Base-by-base conservation (phyloP, 1,284 basidiomycete species). In the Ustilago loliicola region DNA sequence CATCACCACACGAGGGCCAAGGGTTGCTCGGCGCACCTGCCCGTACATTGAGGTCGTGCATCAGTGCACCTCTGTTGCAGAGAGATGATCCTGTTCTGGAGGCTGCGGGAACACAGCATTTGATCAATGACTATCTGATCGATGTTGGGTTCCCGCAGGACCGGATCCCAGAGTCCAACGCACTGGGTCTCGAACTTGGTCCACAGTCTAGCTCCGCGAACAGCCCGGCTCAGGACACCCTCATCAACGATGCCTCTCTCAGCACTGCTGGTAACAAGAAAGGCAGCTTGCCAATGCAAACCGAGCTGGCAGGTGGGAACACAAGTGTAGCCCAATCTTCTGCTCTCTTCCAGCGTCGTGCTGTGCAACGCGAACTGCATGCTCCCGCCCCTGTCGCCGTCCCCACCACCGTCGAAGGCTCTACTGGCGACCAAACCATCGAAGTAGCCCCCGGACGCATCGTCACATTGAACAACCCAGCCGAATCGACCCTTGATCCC, bases 341-440 rank as follows among this genome's bases (percentile, higher is more conserved):
- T 7, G 79, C 79, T 0, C 66, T 82, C 3, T 80, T 78, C 66
- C 77, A 79, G 62, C 74, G 80, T 25, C 72, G 79, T 34, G 76
- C 79, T 36, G 63, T 62, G 4, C 72, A 75, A 68, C 76, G 74
- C 25, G 79, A 73, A 2, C 69, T 82, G 55, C 58, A 67, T 1
- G 64, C 65, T 8, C 80, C 80, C n/a, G 40, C 67, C 4, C 80
- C 80, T 11, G 77, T 82, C 27, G 63, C 62, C 2, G 74, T 78
- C 2, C 66, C 68, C 0, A 19, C 51, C 19, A n/a, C 29, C 29
- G 58, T 29, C 5, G 70, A 66, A 5, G 59, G 42, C 11, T n/a
- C 45, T 4, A 25, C 60, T 21, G 51, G 21, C 13, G 65, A 66
- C 19, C 69, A 59, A 36, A 64, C 57, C n/a, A 38, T 66, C 40